Evolutionary conservation across 768 basidiomycete species (phyloP).

Genomic region (Tylopilus felleus): DNA sequence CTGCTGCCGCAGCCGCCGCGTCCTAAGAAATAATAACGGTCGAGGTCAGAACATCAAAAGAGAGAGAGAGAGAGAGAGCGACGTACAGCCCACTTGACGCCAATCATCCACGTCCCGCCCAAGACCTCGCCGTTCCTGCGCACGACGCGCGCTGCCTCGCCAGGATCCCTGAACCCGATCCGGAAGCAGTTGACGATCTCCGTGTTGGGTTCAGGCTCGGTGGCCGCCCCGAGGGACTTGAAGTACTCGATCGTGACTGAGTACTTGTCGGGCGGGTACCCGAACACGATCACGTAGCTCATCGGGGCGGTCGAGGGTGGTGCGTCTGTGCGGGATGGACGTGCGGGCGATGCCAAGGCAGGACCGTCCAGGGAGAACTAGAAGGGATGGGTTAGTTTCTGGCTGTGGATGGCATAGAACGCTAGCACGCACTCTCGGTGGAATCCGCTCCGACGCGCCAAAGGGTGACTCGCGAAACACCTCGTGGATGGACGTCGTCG

Average conservation of each 20-base stretch:
- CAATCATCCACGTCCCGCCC: constrained; percentile 76
- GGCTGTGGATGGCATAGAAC: rapidly evolving
- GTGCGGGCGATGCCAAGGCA: constrained; percentile 12
- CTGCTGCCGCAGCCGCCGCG: constrained; percentile 41
- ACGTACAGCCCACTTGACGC: constrained; percentile 82
- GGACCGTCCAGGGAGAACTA: constrained; percentile 25
- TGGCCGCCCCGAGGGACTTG: constrained; percentile 65
- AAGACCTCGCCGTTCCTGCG: constrained; percentile 81
- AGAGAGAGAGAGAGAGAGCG: not conserved
- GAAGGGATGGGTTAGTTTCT: not conserved
- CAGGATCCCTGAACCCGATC: constrained; percentile 67
- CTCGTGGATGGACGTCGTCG: constrained; percentile 70
- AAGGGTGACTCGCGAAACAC: constrained; percentile 53
- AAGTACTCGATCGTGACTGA: constrained; percentile 71
- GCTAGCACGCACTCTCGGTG: constrained; percentile 20
- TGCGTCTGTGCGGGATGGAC: constrained; percentile 24
- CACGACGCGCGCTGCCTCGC: constrained; percentile 75
- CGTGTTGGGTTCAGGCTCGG: constrained; percentile 61
- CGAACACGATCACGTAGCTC: constrained; percentile 75
- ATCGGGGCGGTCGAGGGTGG: constrained; percentile 38
- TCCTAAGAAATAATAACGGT: constrained; percentile 45
- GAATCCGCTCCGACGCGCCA: constrained; percentile 26
- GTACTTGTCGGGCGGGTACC: constrained; percentile 83
- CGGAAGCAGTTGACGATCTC: constrained; percentile 80
- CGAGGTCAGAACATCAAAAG: not conserved